Conservation (phyloP, 2,329 filamentous ascomycete genomes). For the Aspergillus piperis region DNA sequence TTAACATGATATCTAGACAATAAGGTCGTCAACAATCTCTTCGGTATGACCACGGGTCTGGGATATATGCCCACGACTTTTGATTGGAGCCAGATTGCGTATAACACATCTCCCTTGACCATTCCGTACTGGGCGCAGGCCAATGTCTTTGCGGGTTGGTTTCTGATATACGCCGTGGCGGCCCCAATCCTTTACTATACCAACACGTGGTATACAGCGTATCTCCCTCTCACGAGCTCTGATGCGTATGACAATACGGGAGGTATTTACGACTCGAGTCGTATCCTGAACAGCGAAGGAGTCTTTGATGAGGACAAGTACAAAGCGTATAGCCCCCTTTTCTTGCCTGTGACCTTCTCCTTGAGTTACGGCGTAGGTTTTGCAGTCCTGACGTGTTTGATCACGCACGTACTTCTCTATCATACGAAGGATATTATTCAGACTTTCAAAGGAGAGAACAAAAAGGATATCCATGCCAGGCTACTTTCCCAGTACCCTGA, state of each 20-base stretch:
- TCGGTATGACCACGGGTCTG: constrained; percentile 37
- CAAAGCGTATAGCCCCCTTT: constrained; percentile 62
- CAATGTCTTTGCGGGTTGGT: constrained; percentile 43
- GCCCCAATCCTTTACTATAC: constrained; percentile 37
- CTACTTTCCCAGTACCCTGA: constrained; percentile 38
- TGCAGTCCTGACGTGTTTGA: constrained; percentile 59
- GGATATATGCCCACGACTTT: constrained; percentile 55
- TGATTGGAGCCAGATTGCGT: constrained; percentile 50
- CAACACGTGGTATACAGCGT: constrained; percentile 32
- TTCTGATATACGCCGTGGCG: constrained; percentile 39
- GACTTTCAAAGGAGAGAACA: constrained; percentile 18
- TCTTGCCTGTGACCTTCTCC: constrained; percentile 58
- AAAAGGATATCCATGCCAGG: constrained; percentile 43
- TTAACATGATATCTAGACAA: constrained; percentile 33
- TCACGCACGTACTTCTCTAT: constrained; percentile 24
- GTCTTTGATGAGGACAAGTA: constrained; percentile 60
- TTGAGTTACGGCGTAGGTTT: constrained; percentile 59
- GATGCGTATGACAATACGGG: constrained; percentile 48
- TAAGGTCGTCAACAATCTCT: constrained; percentile 45
- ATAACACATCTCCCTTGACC: constrained; percentile 26
- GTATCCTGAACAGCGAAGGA: constrained; percentile 56
- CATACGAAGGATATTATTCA: constrained; percentile 25
- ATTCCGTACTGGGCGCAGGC: constrained; percentile 41
- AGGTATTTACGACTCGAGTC: constrained; percentile 57
- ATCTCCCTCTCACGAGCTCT: constrained; percentile 31